Evolutionary conservation across 2,329 filamentous ascomycete genomes (phyloP).

Genomic region (Trichophyton simii): DNA sequence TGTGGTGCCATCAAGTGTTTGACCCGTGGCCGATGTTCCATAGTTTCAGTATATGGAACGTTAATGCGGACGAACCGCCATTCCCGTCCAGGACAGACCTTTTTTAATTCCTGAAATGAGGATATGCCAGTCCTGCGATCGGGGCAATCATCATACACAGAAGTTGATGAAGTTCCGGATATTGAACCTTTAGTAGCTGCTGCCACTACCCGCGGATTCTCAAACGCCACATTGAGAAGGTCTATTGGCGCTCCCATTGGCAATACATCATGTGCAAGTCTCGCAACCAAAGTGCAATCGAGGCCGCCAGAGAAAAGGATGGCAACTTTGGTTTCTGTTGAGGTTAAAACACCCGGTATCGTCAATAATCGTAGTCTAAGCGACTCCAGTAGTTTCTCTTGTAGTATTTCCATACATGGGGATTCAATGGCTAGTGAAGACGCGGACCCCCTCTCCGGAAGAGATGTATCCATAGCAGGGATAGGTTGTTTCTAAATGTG

Average conservation of each 20-base stretch:
- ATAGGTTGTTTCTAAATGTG: conserved; percentile 22
- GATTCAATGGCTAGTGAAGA: conserved; percentile 30
- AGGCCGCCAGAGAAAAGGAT: conserved; percentile 89
- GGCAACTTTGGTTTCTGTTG: conserved; percentile 42
- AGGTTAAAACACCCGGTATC: conserved; percentile 45
- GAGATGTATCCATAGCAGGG: conserved; percentile 32
- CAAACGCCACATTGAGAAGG: conserved; percentile 89
- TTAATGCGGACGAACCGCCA: conserved; percentile 80
- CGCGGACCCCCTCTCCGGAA: conserved; percentile 22
- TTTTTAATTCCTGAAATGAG: conserved; percentile 61
- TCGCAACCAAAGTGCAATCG: conserved; percentile 79
- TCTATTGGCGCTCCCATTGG: conserved; percentile 60
- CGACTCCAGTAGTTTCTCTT: conserved; percentile 46
- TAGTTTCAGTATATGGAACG: conserved; percentile 64
- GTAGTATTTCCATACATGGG: conserved; percentile 42
- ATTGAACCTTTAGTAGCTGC: conserved; percentile 37
- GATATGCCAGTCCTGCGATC: conserved; percentile 77
- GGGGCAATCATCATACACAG: conserved; percentile 66
- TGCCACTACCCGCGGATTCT: conserved; percentile 66
- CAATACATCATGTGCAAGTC: conserved; percentile 64
- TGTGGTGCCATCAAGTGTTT: conserved; percentile 77
- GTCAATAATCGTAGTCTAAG: conserved; percentile 51
- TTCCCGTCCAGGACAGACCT: conserved; percentile 52
- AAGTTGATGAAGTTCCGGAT: conserved; percentile 11
- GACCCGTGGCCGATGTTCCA: conserved; percentile 55